phyloP scores from a whole-genome alignment of 2,329 filamentous ascomycete genomes.

The Leptographium radiaticola region DNA sequence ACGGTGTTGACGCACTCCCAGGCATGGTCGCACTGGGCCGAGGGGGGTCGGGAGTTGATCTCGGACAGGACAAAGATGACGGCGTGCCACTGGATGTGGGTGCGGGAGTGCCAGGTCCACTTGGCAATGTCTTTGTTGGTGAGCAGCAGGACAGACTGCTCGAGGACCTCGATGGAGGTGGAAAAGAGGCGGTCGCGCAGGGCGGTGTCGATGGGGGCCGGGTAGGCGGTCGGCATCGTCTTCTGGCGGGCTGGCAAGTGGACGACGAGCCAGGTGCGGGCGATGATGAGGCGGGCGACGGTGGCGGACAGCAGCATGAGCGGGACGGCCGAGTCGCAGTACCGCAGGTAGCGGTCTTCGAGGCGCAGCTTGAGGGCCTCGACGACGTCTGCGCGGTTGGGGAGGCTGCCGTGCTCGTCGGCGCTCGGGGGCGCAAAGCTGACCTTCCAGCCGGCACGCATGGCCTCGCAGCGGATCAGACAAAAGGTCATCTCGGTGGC shows the following conservation, averaged over 20 bases:
- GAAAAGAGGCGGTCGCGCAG: neutral
- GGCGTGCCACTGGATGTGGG: slow-evolving; percentile 1
- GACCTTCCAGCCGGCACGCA: slow-evolving; percentile 9
- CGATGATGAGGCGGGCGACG: slow-evolving; percentile 13
- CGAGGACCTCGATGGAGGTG: neutral
- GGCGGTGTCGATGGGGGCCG: neutral
- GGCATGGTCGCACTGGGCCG: slow-evolving; percentile 1
- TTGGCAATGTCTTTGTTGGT: neutral
- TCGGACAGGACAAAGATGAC: neutral
- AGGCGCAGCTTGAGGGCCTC: slow-evolving; percentile 11
- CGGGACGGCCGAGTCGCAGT: slow-evolving; percentile 15
- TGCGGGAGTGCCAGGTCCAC: slow-evolving; percentile 1
- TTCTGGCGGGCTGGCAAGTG: slow-evolving; percentile 12
- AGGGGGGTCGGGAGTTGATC: neutral
- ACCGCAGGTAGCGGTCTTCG: slow-evolving; percentile 10
- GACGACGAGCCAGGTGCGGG: slow-evolving; percentile 16
- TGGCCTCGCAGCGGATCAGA: slow-evolving; percentile 13
- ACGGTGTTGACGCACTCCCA: neutral
- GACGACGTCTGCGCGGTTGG: slow-evolving; percentile 12
- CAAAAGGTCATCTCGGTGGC: slow-evolving; percentile 42
- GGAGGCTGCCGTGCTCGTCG: neutral
- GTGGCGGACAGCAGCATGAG: slow-evolving; percentile 12
- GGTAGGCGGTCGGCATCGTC: neutral
- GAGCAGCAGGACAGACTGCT: neutral
- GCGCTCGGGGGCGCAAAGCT: slow-evolving; percentile 3